Base-by-base conservation (phyloP, 1,284 basidiomycete species). In the Golubevia pallescens region DNA sequence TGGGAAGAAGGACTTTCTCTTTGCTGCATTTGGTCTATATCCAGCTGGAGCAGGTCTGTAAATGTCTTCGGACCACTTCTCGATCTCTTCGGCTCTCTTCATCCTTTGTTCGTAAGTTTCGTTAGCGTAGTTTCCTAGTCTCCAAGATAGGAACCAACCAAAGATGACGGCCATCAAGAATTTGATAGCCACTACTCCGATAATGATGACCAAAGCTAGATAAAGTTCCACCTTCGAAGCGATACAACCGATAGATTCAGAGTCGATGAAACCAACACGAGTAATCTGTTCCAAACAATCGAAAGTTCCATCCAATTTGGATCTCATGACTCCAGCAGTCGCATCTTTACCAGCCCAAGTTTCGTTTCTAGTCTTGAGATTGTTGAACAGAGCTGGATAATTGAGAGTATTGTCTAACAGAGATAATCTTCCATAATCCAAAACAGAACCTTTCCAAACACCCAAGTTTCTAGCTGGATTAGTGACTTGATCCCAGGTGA, bases 101-200 rank as follows among this genome's bases (percentile, higher is more conserved):
- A 94, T 95, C n/a, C 95, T 90, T 84, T 98, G 91, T 81, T 94
- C 92, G 86, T 96, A 95, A 42, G 94, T 93, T 87, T 99, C 97
- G 62, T 91, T 90, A 74, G 92, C 92, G 88, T 97, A 99, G 77
- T 93, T 93, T 61, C 96, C 96, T 54, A 99, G 89, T 80, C 91
- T 91, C 92, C 93, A 95, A 21, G 93, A 94, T 83, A 94, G 91
- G 89, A 97, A 99, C 96, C 96, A 99, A 53, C 93, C 90, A 86
- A 99, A 99, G 84, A 94, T 89, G 77, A 98, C 93, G 54, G 97
- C 96, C 94, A 99, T 96, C 75, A 90, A 88, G 88, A 98, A 99
- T 70, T 95, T 94, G 87, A 97, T 95, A 63, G 90, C 89, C 65
- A 99, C 96, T 67, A 97, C 95, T 68, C 96, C 97, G 71, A 97